These are phyloP conservation scores for Pseudocercospora ulei DNA, from an alignment of 2,329 filamentous ascomycete species.

Conservation along the genomic window DNA sequence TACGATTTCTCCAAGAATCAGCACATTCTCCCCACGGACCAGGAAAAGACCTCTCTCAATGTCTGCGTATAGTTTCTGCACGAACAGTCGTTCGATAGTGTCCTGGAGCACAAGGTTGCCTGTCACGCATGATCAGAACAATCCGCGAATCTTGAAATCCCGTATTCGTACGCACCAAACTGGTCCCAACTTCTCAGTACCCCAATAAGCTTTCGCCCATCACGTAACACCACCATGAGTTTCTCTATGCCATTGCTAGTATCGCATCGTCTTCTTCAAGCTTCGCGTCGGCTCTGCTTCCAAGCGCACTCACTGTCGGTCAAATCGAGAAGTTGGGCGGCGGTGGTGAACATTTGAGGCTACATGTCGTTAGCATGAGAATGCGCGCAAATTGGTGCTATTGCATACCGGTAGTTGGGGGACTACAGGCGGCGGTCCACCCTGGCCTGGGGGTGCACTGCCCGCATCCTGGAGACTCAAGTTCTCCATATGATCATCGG, in stretches of 20 bases:
- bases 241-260: slow-evolving; percentile 58
- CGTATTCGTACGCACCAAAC: slow-evolving; percentile 56
- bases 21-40: slow-evolving; percentile 92
- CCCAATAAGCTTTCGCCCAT: slow-evolving; percentile 87
- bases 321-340: slow-evolving; percentile 85
- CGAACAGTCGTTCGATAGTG: slow-evolving; percentile 80
- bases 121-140: slow-evolving; percentile 35
- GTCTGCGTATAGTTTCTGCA: slow-evolving; percentile 66
- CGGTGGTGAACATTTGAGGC: slow-evolving; percentile 97
- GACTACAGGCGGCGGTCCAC: slow-evolving; percentile 31
- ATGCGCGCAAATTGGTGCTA: neutral
- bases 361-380: neutral
- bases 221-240: slow-evolving; percentile 78
- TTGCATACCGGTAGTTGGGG: slow-evolving; percentile 52
- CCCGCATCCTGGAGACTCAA: slow-evolving; percentile 32
- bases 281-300: slow-evolving; percentile 30
- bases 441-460: slow-evolving; percentile 13
- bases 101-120: slow-evolving; percentile 92
- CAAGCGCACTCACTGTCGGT: slow-evolving; percentile 67
- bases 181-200: slow-evolving; percentile 95
- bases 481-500: slow-evolving; percentile 30
- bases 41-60: slow-evolving; percentile 78
- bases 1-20: slow-evolving; percentile 82
- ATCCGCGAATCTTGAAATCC: slow-evolving; percentile 6
- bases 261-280: slow-evolving; percentile 11